Percentiles rank a stretch among this genome's conserved stretches.
Conservation (phyloP, 2,329 filamentous ascomycete species). For the Beauveria scarabaeidicola region DNA sequence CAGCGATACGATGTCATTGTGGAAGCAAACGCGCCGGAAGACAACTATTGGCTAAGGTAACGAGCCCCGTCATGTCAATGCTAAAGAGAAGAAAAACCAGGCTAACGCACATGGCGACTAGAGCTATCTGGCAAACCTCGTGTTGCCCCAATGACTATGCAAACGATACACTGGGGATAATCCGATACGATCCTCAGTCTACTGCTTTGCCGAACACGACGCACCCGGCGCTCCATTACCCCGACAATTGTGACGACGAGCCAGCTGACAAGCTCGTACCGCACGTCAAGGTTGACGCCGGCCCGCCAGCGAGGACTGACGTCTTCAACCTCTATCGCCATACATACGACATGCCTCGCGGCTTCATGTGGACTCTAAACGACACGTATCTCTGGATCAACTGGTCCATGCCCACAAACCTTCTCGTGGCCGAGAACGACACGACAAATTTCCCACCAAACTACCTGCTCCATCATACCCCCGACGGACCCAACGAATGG, state of each 20-base stretch:
- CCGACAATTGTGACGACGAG: neutral
- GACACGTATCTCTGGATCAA: neutral
- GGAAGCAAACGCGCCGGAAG: constrained; percentile 8
- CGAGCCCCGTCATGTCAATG: neutral
- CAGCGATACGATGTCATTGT: constrained; percentile 35
- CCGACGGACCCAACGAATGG: constrained; percentile 9
- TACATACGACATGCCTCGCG: neutral
- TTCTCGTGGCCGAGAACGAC: neutral
- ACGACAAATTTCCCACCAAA: neutral
- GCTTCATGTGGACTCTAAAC: neutral
- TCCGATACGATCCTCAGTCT: neutral
- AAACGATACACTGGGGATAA: neutral
- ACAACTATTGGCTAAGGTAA: constrained; percentile 9
- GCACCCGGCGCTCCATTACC: neutral
- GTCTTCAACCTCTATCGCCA: neutral
- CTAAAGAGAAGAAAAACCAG: neutral
- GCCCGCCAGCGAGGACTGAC: neutral
- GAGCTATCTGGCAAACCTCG: neutral
- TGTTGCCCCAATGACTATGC: neutral
- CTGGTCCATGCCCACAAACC: neutral
- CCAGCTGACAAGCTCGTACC: neutral
- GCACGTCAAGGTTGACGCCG: neutral
- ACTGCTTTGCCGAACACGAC: neutral
- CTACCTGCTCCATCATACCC: neutral
- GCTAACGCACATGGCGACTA: neutral